These are phyloP conservation scores for Trypanosoma lewisi DNA, from an alignment of 208 protist genomes.

Conservation along the genomic window DNA sequence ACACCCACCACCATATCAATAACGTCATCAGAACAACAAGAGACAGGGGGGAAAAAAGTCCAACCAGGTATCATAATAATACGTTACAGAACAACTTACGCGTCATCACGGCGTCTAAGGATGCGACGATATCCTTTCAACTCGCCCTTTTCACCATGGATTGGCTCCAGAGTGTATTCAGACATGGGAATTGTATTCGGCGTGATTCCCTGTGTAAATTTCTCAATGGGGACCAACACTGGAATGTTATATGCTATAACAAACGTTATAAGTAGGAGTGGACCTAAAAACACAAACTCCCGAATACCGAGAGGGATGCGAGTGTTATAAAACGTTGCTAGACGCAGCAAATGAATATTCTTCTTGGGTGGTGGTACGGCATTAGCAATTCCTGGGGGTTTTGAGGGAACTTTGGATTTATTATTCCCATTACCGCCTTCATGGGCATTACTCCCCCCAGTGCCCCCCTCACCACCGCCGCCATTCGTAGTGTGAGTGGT, in stretches of 20 bases:
- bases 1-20: not conserved
- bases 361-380: constrained; percentile 67
- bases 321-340: constrained; percentile 71
- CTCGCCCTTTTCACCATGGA: constrained; percentile 69
- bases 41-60: not conserved
- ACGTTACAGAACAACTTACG: not conserved
- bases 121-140: constrained; percentile 80
- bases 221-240: constrained; percentile 55
- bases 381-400: constrained; percentile 55
- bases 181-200: constrained; percentile 72
- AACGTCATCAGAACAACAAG: not conserved
- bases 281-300: constrained; percentile 80
- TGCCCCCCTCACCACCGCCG: no score
- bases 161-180: constrained; percentile 73
- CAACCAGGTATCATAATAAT: no score
- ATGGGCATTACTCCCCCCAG: not conserved
- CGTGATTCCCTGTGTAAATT: constrained; percentile 65
- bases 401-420: not conserved
- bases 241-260: constrained; percentile 72
- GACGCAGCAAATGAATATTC: constrained; percentile 62
- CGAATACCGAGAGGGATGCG: constrained; percentile 81
- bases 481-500: not conserved
- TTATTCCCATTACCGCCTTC: not conserved
- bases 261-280: constrained; percentile 59
- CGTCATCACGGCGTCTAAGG: constrained; percentile 1